phyloP scores from a whole-genome alignment of 352 stramenopile species.

The Phytophthora pinifolia region DNA sequence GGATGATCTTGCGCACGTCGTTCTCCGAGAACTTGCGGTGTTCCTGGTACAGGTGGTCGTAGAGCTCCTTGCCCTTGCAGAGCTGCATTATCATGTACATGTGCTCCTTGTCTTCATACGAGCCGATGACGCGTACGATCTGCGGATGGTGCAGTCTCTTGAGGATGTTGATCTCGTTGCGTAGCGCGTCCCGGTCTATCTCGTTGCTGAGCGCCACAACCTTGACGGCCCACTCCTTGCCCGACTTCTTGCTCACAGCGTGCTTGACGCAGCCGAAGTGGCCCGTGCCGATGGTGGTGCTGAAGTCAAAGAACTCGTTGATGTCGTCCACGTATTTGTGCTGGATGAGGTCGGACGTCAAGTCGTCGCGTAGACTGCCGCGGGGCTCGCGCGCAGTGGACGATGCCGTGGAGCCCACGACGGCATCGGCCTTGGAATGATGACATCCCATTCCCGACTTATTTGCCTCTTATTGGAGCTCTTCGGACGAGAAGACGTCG shows the following conservation, averaged over 20 bases:
- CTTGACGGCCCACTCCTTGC: conserved; percentile 81
- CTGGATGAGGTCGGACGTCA: conserved; percentile 76
- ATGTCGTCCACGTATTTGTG: conserved; percentile 78
- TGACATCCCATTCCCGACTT: conserved; percentile 55
- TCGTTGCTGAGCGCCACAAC: conserved; percentile 70
- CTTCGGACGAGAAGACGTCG: conserved; percentile 9
- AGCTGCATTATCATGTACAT: conserved; percentile 91
- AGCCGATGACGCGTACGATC: conserved; percentile 77
- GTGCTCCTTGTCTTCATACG: conserved; percentile 74
- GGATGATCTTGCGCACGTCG: conserved; percentile 68
- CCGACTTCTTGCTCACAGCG: conserved; percentile 56
- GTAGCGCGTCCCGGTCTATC: conserved; percentile 70
- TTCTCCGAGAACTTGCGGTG: conserved; percentile 63
- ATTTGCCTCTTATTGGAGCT: background rate
- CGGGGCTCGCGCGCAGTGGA: conserved; percentile 13
- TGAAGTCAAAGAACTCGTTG: conserved; percentile 61
- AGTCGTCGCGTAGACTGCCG: conserved; percentile 57
- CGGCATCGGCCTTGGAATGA: conserved; percentile 48
- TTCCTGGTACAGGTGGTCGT: conserved; percentile 74
- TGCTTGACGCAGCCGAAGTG: conserved; percentile 75
- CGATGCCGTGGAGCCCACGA: conserved; percentile 38
- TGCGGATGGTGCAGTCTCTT: conserved; percentile 80
- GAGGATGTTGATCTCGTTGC: conserved; percentile 79
- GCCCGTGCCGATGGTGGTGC: conserved; percentile 60
- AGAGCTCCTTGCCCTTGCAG: conserved; percentile 82